Evolutionary conservation across 2,329 filamentous ascomycete genomes (phyloP), one percentile per base, ranked within the genome.

Genomic region (Purpureocillium takamizusanense): DNA sequence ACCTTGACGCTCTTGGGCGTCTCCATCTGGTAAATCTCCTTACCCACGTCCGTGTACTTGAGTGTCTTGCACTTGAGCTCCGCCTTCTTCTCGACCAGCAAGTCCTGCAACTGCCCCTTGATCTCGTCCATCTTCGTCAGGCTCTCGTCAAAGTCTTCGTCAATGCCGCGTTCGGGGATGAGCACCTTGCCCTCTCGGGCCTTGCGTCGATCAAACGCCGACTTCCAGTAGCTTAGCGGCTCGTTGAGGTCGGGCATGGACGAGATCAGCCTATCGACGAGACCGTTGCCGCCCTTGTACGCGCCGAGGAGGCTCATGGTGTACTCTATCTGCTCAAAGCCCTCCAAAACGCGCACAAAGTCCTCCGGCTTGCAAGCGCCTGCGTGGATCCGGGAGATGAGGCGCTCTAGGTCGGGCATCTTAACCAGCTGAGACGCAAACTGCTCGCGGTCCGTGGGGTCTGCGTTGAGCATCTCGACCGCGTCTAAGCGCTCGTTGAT

Each of bases 241-340:
- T 79, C 72, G 15, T 72, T 71, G 3, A 98, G 74, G 52, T 95
- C 76, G 0, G 92, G 92, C 88, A 98, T 95, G 1, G 82, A 74
- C 0, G 76, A 65, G 32, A 97, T 78, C 30, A 98, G 75, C 38
- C 88, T 81, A 41, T 88, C 85, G 31, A 98, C 83, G 3, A 97
- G 73, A 3, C 87, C 85, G 36, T 87, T 82, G 3, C 83, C 85
- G n/a, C 81, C 76, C 38, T 81, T 78, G 50, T 85, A 84, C 8
- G 81, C 73, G 34, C 74, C 71, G 1, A 97, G 72, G 16, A 97
- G 71, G 37, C 78, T 76, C 73, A 95, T 86, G 1, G 89, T 94
- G 57, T 95, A 92, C 46, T 95, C 88, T 33, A 98, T 97, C 61
- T 95, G 90, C 65, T 97, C 92, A 50, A 95, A 98, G 0, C 92